Evolutionary conservation across 2,329 filamentous ascomycete genomes (phyloP).

Genomic region (Beauveria pseudobassiana): DNA sequence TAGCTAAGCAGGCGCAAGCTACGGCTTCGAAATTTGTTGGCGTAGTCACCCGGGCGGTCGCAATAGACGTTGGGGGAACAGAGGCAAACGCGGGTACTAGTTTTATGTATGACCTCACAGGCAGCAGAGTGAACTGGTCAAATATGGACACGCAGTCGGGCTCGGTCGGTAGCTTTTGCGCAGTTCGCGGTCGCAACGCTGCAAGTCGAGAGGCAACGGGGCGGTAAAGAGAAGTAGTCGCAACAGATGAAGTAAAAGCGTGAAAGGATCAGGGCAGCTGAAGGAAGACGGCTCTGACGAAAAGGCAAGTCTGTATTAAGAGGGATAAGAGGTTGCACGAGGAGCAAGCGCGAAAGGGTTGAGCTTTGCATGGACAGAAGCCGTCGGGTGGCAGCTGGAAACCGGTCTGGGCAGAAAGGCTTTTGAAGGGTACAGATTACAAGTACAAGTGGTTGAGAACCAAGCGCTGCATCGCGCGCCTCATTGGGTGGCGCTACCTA

Average conservation of each 20-base stretch:
- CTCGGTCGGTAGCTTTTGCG: not conserved
- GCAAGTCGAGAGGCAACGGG: not conserved
- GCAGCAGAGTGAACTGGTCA: not conserved
- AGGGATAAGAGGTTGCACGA: not conserved
- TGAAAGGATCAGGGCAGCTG: not conserved
- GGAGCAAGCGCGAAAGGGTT: not conserved
- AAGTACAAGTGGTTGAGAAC: not conserved
- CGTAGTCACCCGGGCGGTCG: not conserved
- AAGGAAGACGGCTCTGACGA: not conserved
- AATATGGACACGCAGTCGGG: not conserved
- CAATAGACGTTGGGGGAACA: not conserved
- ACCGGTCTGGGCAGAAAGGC: not conserved
- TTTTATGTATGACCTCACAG: not conserved
- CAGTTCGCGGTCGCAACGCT: not conserved
- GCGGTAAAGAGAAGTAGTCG: not conserved
- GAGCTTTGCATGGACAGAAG: slow-evolving; percentile 1
- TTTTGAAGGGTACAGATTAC: not conserved
- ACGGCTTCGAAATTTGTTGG: not conserved
- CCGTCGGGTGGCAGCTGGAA: not conserved
- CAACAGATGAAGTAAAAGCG: not conserved
- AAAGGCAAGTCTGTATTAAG: not conserved
- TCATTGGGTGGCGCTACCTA: slow-evolving; percentile 2
- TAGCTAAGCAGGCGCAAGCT: not conserved
- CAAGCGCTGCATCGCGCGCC: not conserved
- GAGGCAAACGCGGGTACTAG: not conserved